Base-by-base conservation (phyloP, 2,329 filamentous ascomycete genomes). In the Helminthosporium solani region DNA sequence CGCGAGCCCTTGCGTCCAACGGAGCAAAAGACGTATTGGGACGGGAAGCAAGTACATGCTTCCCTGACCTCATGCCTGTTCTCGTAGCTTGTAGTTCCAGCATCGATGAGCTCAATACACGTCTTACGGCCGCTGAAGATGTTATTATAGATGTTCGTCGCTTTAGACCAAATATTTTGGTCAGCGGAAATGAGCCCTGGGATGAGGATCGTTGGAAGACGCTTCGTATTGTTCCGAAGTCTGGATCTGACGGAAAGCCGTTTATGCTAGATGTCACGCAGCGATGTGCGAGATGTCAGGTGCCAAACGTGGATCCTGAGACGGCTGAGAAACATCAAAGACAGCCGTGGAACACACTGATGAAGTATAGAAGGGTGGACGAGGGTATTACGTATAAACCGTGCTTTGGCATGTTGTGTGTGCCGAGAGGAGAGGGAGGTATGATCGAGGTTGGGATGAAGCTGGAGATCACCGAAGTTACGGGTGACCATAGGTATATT, bases 371-470 rank as follows among this genome's bases (percentile, higher is more conserved):
- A 7, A 66, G 81, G 21, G 73, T 85, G 4, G 82, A 85, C 59
- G 70, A 77, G 55, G 82, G 82, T 0, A 75, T 81, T 20, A 84
- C 75, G 66, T 85, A 73, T 52, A 85, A 85, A 69, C 83, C 83
- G 33, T 84, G 82, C 54, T 85, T 85, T 71, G 83, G 83, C 1
- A 85, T 86, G 83, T 62, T 85, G 57, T 79, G 80, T 60, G 79
- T 80, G 42, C 82, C 83, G 14, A 72, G 77, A 49, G 73, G 70
- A 28, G 78, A 83, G 34, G 80, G 82, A 51, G 81, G 80, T 0
- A 61, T 70, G 38, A 59, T 86, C 8, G 72, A 73, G 46, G 77
- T 85, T 9, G 83, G 83, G 0, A 82, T 81, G 75, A 73, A 66
- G 57, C 68, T 86, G 47, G 78, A 83, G 56, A 79, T 84, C 2